Conservation (phyloP, 345 rosid genomes). For the Streptanthus diversifolius region DNA sequence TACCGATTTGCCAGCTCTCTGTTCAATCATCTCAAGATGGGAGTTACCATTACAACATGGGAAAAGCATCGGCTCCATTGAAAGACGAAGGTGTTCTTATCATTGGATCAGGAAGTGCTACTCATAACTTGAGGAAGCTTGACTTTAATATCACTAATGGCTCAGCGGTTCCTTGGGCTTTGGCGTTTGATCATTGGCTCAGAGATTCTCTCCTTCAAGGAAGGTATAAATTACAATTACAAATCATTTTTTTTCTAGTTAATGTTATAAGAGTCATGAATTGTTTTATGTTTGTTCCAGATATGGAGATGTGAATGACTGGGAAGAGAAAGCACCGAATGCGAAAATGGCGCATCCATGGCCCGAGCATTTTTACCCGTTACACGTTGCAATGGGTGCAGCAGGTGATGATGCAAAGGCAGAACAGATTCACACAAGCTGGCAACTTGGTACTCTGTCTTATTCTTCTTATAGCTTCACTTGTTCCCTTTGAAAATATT, state of each 20-base stretch:
- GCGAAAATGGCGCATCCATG: conserved; percentile 76
- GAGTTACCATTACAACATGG: conserved; percentile 73
- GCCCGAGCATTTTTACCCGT: conserved; percentile 88
- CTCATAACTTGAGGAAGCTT: conserved; percentile 67
- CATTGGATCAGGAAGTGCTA: conserved; percentile 77
- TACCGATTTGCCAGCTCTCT: conserved; percentile 86
- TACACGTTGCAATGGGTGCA: conserved; percentile 92
- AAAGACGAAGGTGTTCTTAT: conserved; percentile 85
- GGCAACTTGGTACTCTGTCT: conserved; percentile 65
- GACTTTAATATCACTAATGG: not conserved
- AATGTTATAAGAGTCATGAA: not conserved
- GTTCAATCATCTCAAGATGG: conserved; percentile 56
- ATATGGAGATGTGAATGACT: conserved; percentile 74
- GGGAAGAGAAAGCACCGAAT: conserved; percentile 60
- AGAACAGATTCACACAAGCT: conserved; percentile 72
- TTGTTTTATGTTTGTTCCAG: conserved; percentile 29
- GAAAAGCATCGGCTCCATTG: conserved; percentile 80
- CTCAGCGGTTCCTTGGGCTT: conserved; percentile 61
- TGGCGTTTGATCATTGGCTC: conserved; percentile 80
- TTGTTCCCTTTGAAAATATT: conserved; percentile 29
- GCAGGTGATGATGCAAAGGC: conserved; percentile 66
- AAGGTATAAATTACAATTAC: conserved; percentile 45
- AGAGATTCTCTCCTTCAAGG: conserved; percentile 72
- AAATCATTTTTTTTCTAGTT: not conserved
- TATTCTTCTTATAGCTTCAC: conserved; percentile 78